A percentile compares a stretch with the other conserved stretches of the same genome.
Conservation (phyloP, 192 early-diverging fungal genomes). For the Linnemannia elongata region DNA sequence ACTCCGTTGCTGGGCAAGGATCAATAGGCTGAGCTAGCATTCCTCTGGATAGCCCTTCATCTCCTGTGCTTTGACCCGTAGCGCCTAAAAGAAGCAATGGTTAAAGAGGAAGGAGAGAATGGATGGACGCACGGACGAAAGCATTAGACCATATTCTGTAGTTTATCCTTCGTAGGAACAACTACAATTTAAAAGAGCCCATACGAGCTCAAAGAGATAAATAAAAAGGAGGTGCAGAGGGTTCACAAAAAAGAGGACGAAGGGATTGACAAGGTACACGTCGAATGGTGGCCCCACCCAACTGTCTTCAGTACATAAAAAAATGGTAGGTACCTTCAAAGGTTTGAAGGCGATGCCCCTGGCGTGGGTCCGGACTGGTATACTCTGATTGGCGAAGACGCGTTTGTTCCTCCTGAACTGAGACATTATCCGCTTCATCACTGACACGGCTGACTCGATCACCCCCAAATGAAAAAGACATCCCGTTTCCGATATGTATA, state of each 20-base stretch:
- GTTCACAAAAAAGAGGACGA: too few relatives aligned
- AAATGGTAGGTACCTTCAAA: too few relatives aligned
- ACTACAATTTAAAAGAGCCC: background rate
- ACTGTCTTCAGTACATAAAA: too few relatives aligned
- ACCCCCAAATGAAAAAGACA: background rate
- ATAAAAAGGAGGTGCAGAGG: background rate
- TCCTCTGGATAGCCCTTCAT: background rate
- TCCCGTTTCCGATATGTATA: background rate
- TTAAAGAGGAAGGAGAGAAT: background rate
- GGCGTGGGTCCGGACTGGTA: background rate
- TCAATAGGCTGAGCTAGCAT: background rate
- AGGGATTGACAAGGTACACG: too few relatives aligned
- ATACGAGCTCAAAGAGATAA: background rate
- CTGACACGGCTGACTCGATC: background rate
- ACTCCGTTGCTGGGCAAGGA: background rate
- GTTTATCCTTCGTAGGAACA: too few relatives aligned
- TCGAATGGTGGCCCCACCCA: too few relatives aligned
- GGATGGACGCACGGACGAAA: background rate
- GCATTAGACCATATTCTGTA: background rate
- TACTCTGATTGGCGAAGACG: background rate
- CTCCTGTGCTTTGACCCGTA: background rate
- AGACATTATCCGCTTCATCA: background rate
- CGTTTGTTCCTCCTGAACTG: background rate
- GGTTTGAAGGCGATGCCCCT: too few relatives aligned
- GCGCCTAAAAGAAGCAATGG: background rate